phyloP scores from a whole-genome alignment of 306 rosid species.

The Mucuna pruriens region DNA sequence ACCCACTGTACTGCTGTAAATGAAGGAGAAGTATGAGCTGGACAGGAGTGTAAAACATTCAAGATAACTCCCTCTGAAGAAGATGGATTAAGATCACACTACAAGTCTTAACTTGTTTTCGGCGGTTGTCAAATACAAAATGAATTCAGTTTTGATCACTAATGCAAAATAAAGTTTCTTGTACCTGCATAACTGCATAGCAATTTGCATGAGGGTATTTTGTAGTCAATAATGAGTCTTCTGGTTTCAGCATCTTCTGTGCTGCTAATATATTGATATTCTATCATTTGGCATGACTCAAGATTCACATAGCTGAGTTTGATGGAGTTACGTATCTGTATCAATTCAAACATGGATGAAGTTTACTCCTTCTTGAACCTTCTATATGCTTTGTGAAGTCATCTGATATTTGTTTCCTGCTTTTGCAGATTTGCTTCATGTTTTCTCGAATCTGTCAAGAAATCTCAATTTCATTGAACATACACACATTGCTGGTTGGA shows the following conservation, averaged over 20 bases:
- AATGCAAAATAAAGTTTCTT: background rate
- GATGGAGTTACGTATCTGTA: background rate
- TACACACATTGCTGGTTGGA: slow-evolving; percentile 78
- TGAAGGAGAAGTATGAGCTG: background rate
- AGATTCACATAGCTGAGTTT: slow-evolving; percentile 10
- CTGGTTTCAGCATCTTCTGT: slow-evolving; percentile 20
- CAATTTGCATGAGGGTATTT: slow-evolving; percentile 8
- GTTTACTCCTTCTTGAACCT: slow-evolving; percentile 7
- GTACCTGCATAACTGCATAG: background rate
- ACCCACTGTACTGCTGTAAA: background rate
- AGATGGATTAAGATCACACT: slow-evolving; percentile 27
- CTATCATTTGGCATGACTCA: slow-evolving; percentile 2
- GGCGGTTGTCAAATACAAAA: slow-evolving; percentile 8
- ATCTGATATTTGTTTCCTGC: slow-evolving; percentile 37
- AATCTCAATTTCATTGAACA: slow-evolving; percentile 88
- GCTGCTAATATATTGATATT: slow-evolving; percentile 23
- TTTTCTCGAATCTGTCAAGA: slow-evolving; percentile 82
- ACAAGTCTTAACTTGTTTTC: background rate
- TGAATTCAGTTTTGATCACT: background rate
- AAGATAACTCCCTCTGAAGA: slow-evolving; percentile 5
- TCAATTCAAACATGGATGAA: background rate
- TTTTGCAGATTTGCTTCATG: slow-evolving; percentile 86
- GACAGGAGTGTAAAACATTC: slow-evolving; percentile 1
- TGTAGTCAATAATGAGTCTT: slow-evolving; percentile 13
- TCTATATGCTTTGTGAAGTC: slow-evolving; percentile 17